phyloP scores from a whole-genome alignment of 2,329 filamentous ascomycete species.

The Sarocladium kiliense region DNA sequence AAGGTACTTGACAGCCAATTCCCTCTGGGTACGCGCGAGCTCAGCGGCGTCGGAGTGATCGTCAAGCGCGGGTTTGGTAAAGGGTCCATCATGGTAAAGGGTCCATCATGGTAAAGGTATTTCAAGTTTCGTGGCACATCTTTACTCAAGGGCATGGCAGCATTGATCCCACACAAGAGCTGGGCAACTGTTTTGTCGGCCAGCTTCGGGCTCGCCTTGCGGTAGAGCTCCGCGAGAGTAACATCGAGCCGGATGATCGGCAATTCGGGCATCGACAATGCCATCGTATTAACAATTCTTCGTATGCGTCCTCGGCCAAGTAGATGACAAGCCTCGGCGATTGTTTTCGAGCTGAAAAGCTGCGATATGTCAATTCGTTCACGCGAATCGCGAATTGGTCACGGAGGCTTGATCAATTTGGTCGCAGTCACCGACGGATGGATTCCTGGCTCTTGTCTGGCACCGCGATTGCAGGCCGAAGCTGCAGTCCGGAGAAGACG shows the following conservation, averaged over 20 bases:
- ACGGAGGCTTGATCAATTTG: too few relatives aligned
- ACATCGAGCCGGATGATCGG: slow-evolving; percentile 27
- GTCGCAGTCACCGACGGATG: too few relatives aligned
- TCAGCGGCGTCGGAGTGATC: slow-evolving; percentile 11
- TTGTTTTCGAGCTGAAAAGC: too few relatives aligned
- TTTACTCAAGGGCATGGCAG: slow-evolving; percentile 18
- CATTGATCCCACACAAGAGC: slow-evolving; percentile 23
- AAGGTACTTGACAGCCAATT: slow-evolving; percentile 27
- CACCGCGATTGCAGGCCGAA: too few relatives aligned
- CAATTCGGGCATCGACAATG: slow-evolving; percentile 11
- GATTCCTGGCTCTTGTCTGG: too few relatives aligned
- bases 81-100: slow-evolving; percentile 29
- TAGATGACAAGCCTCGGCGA: too few relatives aligned
- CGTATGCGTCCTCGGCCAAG: too few relatives aligned
- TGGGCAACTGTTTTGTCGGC: slow-evolving; percentile 23
- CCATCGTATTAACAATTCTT: not conserved
- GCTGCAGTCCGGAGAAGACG: too few relatives aligned
- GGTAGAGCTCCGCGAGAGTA: slow-evolving; percentile 29
- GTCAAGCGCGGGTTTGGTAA: slow-evolving; percentile 16
- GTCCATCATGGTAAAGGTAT: slow-evolving; percentile 30
- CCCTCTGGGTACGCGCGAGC: slow-evolving; percentile 12
- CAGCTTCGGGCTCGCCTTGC: slow-evolving; percentile 16
- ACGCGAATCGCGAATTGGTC: too few relatives aligned
- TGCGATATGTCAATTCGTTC: too few relatives aligned
- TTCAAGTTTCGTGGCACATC: slow-evolving; percentile 28